Evolutionary conservation across 352 stramenopile genomes (phyloP).

Genomic region (Globisporangium camurandrum): DNA sequence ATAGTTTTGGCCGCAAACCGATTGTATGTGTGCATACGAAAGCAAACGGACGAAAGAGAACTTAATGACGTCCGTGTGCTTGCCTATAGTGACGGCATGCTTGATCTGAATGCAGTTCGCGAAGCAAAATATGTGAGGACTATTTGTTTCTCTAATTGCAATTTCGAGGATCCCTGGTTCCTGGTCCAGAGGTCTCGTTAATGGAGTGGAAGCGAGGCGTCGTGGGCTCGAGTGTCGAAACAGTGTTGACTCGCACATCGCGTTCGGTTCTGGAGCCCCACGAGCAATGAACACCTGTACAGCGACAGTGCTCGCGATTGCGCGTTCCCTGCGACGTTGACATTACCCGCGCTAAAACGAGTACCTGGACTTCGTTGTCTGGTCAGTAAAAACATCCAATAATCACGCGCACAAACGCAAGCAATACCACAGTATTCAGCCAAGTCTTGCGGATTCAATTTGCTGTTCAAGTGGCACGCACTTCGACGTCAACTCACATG

Average conservation of each 20-base stretch:
- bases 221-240: slow-evolving; percentile 30
- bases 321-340: slow-evolving; percentile 25
- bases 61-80: too few species aligned
- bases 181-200: slow-evolving; percentile 18
- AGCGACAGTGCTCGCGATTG: slow-evolving; percentile 17
- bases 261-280: slow-evolving; percentile 25
- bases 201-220: slow-evolving; percentile 29
- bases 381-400: not conserved
- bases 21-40: too few species aligned
- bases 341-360: slow-evolving; percentile 35
- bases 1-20: too few species aligned
- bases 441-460: too few species aligned
- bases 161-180: too few species aligned
- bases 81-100: too few species aligned
- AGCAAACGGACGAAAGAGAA: too few species aligned
- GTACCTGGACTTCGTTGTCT: slow-evolving; percentile 23
- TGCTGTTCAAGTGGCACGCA: too few species aligned
- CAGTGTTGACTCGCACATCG: slow-evolving; percentile 38
- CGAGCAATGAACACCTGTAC: slow-evolving; percentile 16
- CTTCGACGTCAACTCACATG: not conserved
- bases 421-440: not conserved
- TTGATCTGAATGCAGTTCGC: too few species aligned
- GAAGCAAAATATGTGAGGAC: too few species aligned
- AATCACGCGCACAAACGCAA: not conserved
- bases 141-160: too few species aligned